Evolutionary conservation across 106 monocot genomes (phyloP).

Genomic region (Dioscorea zingiberensis): DNA sequence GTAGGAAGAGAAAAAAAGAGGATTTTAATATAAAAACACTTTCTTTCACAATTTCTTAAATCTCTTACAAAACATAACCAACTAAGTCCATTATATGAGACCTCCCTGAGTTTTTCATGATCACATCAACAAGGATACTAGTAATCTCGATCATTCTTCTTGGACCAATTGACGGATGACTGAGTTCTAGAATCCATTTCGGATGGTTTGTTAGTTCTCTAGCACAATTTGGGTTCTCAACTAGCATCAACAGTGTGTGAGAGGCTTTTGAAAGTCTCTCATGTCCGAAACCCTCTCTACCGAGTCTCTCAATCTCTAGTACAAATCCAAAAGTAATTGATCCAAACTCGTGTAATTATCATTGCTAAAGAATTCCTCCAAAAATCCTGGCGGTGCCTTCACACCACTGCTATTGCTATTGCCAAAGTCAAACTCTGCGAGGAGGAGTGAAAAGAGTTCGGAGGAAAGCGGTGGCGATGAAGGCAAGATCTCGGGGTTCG

Average conservation of each 20-base stretch:
- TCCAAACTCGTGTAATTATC: slow-evolving; percentile 57
- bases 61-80: no score
- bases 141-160: no score
- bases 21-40: no score
- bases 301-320: no score
- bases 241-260: slow-evolving; percentile 53
- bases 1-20: no score
- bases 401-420: slow-evolving; percentile 32
- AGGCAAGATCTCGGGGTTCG: slow-evolving; percentile 71
- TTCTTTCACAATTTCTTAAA: no score
- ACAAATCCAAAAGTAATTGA: slow-evolving; percentile 45
- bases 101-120: no score
- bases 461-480: background rate
- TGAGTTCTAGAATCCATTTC: slow-evolving; percentile 59
- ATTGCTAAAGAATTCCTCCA: slow-evolving; percentile 76
- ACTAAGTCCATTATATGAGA: no score
- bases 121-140: no score
- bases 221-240: slow-evolving; percentile 64
- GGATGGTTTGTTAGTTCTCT: slow-evolving; percentile 81
- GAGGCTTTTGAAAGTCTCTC: slow-evolving; percentile 88
- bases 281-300: slow-evolving; percentile 66
- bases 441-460: slow-evolving; percentile 36
- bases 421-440: slow-evolving; percentile 66
- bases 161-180: no score
- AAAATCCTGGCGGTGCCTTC: slow-evolving; percentile 54